Conservation (phyloP, 768 basidiomycete genomes). For the Mycena amicta region DNA sequence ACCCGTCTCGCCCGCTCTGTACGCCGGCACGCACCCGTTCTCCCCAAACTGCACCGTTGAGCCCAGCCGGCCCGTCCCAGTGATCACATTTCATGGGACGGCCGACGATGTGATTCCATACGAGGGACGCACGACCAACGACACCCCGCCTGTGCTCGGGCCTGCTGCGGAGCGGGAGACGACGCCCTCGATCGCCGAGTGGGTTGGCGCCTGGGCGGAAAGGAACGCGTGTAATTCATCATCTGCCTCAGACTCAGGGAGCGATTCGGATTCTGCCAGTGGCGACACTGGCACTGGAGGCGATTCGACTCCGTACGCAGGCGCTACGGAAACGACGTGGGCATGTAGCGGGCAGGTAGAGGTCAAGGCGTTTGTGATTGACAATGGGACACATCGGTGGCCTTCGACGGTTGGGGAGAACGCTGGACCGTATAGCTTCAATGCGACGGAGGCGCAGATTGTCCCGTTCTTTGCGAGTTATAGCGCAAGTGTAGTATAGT, state of each 20-base stretch:
- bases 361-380: slow-evolving; percentile 14
- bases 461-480: slow-evolving; percentile 19
- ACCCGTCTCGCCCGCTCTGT: slow-evolving; percentile 23
- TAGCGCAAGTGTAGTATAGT: too few species aligned
- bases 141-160: not conserved
- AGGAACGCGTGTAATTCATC: slow-evolving; percentile 20
- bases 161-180: not conserved
- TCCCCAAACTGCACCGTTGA: slow-evolving; percentile 3
- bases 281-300: not conserved
- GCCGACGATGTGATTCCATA: slow-evolving; percentile 20
- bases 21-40: slow-evolving; percentile 18
- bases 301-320: slow-evolving; percentile 3
- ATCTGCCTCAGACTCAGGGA: too few species aligned
- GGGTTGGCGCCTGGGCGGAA: slow-evolving; percentile 18
- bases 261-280: not conserved
- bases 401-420: slow-evolving; percentile 6
- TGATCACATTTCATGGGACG: slow-evolving; percentile 21
- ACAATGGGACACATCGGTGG: slow-evolving; percentile 15
- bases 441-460: slow-evolving; percentile 22
- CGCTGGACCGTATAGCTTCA: slow-evolving; percentile 3
- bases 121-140: slow-evolving; percentile 11
- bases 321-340: slow-evolving; percentile 10
- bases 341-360: not conserved
- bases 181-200: slow-evolving; percentile 13
- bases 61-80: slow-evolving; percentile 16